A percentile compares a stretch with the other conserved stretches of the same genome.
These are phyloP conservation scores for Xylariales sp. DNA, from an alignment of 2,329 filamentous ascomycete species.

Conservation along the genomic window DNA sequence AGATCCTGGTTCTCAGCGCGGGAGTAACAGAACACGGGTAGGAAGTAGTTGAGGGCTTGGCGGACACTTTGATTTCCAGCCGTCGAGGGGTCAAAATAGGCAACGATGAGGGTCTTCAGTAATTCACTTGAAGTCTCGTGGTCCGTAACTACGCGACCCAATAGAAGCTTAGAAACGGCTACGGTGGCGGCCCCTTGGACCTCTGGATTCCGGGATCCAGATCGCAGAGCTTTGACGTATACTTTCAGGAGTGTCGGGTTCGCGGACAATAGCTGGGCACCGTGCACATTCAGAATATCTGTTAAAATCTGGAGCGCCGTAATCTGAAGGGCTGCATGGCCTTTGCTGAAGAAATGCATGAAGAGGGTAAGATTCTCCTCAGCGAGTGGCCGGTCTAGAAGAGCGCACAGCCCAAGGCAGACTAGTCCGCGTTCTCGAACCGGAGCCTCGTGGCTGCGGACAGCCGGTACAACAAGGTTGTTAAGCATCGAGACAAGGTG, in stretches of 20 bases:
- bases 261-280: slow-evolving; percentile 76
- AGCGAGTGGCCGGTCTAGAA: slow-evolving; percentile 90
- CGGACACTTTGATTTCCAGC: slow-evolving; percentile 82
- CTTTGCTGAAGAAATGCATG: slow-evolving; percentile 95
- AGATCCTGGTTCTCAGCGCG: slow-evolving; percentile 83
- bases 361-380: slow-evolving; percentile 93
- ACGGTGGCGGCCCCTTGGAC: slow-evolving; percentile 85
- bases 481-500: slow-evolving; percentile 98
- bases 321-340: slow-evolving; percentile 88
- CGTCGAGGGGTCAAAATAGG: slow-evolving; percentile 90
- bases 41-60: slow-evolving; percentile 91
- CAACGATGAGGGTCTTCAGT: slow-evolving; percentile 84
- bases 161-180: slow-evolving; percentile 85
- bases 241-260: slow-evolving; percentile 82
- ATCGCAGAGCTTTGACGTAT: slow-evolving; percentile 84
- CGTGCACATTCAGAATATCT: slow-evolving; percentile 91
- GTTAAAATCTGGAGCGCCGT: slow-evolving; percentile 92
- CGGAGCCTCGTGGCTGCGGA: slow-evolving; percentile 90
- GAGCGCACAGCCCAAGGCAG: slow-evolving; percentile 89
- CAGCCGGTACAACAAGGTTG: slow-evolving; percentile 94
- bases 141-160: slow-evolving; percentile 82
- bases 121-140: slow-evolving; percentile 75
- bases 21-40: slow-evolving; percentile 93
- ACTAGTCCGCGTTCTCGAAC: slow-evolving; percentile 91
- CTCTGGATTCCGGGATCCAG: slow-evolving; percentile 73